Evolutionary conservation across 2,329 filamentous ascomycete genomes (phyloP).

Genomic region (Penicillium sp.): DNA sequence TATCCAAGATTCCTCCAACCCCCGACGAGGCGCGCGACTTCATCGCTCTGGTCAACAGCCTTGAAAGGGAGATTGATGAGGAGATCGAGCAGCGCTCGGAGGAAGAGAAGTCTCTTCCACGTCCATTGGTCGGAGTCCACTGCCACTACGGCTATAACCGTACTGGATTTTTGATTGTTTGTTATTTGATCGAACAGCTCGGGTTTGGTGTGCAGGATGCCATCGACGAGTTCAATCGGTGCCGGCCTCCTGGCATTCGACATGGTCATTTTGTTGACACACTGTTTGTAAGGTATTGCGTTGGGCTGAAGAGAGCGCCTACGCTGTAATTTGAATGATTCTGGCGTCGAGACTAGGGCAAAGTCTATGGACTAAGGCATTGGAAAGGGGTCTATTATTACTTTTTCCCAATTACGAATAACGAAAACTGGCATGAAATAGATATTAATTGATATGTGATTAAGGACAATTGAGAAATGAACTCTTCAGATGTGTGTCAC

Average conservation of each 20-base stretch:
- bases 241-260: conserved; percentile 77
- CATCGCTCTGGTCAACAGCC: conserved; percentile 57
- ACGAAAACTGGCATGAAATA: conserved; percentile 4
- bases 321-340: conserved; percentile 31
- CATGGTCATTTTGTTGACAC: conserved; percentile 87
- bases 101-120: conserved; percentile 36
- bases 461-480: not conserved
- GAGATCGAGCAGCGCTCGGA: conserved; percentile 42
- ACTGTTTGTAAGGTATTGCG: conserved; percentile 73
- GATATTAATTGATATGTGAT: conserved; percentile 5
- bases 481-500: not conserved
- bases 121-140: conserved; percentile 73
- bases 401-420: conserved; percentile 13
- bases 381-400: conserved; percentile 5
- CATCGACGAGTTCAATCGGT: conserved; percentile 71
- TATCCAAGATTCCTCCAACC: conserved; percentile 83
- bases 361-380: conserved; percentile 4
- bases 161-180: conserved; percentile 86
- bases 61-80: conserved; percentile 57
- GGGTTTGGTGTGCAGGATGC: conserved; percentile 72
- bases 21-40: conserved; percentile 61
- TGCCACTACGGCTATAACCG: conserved; percentile 97
- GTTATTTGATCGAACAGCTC: conserved; percentile 81
- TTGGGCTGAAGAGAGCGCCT: conserved; percentile 48
- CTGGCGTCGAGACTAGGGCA: conserved; percentile 2